A percentile compares a stretch with the other conserved stretches of the same genome.
Conservation (phyloP, 345 rosid genomes). For the Pugionium dolabratum region DNA sequence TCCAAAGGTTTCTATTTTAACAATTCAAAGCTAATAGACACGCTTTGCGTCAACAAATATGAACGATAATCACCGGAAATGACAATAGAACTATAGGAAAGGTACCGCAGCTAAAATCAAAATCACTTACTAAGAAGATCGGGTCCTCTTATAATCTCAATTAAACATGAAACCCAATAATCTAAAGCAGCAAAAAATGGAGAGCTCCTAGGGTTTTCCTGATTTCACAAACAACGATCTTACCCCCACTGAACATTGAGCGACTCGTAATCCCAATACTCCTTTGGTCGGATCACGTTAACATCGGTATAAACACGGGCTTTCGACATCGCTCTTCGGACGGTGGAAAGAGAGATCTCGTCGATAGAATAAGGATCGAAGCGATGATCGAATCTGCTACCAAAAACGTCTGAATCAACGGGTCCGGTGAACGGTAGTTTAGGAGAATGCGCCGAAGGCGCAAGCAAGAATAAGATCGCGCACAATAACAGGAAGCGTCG, state of each 20-base stretch:
- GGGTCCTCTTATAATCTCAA: no score
- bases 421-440: constrained; percentile 33
- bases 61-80: no score
- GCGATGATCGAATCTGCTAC: constrained; percentile 8
- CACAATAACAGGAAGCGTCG: constrained; percentile 46
- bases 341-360: constrained; percentile 27
- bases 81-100: no score
- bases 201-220: no score
- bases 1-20: constrained; percentile 1
- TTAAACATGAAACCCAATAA: no score
- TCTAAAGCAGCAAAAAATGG: no score
- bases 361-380: constrained; percentile 11
- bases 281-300: constrained; percentile 85
- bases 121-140: no score
- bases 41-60: no score
- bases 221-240: constrained; percentile 33
- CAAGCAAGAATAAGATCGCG: constrained; percentile 49
- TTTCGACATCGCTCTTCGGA: constrained; percentile 68
- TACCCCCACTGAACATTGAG: constrained; percentile 87
- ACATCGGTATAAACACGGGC: constrained; percentile 79
- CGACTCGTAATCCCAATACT: constrained; percentile 90
- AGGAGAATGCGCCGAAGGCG: constrained; percentile 53
- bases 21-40: no score
- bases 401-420: constrained; percentile 9
- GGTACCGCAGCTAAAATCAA: no score